Evolutionary conservation across 164 flowering plant species (phyloP).

Genomic region (grape (Vitis vinifera)): ASM3070453v1 NC_081805.1:7357001-7357500

Average conservation of each 20-base stretch:
- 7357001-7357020: constrained; percentile 35
- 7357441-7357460: constrained; percentile 64
- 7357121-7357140: constrained; percentile 55
- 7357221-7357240: constrained; percentile 26
- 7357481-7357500: constrained; percentile 65
- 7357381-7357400: constrained; percentile 87
- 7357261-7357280: constrained; percentile 17
- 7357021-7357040: constrained; percentile 25
- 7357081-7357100: constrained; percentile 29
- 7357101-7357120: constrained; percentile 43
- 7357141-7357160: constrained; percentile 47
- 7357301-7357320: constrained; percentile 76
- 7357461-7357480: constrained; percentile 30
- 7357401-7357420: constrained; percentile 80
- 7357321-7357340: constrained; percentile 73
- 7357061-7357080: constrained; percentile 25
- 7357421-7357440: constrained; percentile 75
- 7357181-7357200: constrained; percentile 50
- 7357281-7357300: constrained; percentile 47
- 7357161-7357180: constrained; percentile 67
- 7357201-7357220: constrained; percentile 71
- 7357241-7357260: constrained; percentile 10
- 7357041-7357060: constrained; percentile 35
- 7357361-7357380: constrained; percentile 76
- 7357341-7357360: constrained; percentile 71